Percentiles rank a stretch among this genome's conserved stretches.
These are phyloP conservation scores for Stagonosporopsis rhizophila DNA, from an alignment of 2,329 filamentous ascomycete genomes.

Conservation along the genomic window DNA sequence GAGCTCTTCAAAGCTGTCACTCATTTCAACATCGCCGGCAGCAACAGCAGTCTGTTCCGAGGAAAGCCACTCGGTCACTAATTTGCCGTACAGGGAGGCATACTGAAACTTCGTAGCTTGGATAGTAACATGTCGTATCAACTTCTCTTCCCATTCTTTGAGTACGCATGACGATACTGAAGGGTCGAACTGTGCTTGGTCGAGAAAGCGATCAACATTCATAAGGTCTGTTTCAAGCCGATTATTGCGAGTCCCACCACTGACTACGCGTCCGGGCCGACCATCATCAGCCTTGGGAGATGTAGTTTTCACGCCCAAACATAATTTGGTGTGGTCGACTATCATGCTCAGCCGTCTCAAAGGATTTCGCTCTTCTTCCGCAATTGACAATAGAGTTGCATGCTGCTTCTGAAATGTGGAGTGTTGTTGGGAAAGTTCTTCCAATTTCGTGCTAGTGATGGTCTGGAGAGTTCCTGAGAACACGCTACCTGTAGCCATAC, in stretches of 20 bases:
- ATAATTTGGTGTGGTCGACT: conserved; percentile 39
- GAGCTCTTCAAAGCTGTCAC: conserved; percentile 42
- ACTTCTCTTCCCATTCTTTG: conserved; percentile 40
- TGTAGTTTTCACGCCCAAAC: conserved; percentile 34
- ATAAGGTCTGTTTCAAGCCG: conserved; percentile 38
- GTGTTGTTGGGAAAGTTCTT: conserved; percentile 48
- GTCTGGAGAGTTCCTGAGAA: conserved; percentile 46
- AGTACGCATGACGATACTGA: conserved; percentile 45
- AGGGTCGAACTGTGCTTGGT: conserved; percentile 47
- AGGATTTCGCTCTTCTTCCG: conserved; percentile 25
- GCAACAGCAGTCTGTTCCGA: conserved; percentile 32
- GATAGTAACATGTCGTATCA: conserved; percentile 41
- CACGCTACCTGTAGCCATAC: conserved; percentile 40
- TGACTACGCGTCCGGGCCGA: conserved; percentile 27
- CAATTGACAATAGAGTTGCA: conserved; percentile 21
- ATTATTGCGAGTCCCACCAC: conserved; percentile 26
- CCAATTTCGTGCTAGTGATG: conserved; percentile 47
- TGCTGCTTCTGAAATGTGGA: conserved; percentile 42
- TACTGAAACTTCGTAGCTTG: conserved; percentile 49
- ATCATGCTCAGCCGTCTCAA: conserved; percentile 36
- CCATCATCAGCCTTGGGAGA: conserved; percentile 15
- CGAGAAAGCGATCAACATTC: conserved; percentile 47
- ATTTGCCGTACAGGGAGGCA: conserved; percentile 45
- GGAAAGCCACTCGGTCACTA: conserved; percentile 48
- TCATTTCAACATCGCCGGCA: conserved; percentile 36